phyloP scores from a whole-genome alignment of 306 rosid genomes.

The Castanea mollissima region DNA sequence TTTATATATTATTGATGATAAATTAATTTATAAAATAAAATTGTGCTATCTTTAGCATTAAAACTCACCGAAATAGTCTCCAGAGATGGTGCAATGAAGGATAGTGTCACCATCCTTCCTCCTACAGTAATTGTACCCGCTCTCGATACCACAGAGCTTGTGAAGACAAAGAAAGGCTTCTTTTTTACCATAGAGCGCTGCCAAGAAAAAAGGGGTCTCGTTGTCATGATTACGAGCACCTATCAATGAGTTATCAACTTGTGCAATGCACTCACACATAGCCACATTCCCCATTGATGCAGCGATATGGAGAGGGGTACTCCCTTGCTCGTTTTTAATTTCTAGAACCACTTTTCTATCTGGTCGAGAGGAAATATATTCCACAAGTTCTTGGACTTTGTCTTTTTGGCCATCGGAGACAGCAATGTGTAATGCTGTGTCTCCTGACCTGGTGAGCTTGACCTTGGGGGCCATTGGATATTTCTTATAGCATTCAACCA shows the following conservation, averaged over 20 bases:
- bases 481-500: not conserved
- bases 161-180: conserved; percentile 44
- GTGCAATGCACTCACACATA: conserved; percentile 38
- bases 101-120: conserved; percentile 43
- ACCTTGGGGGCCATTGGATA: conserved; percentile 4
- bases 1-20: too few species aligned
- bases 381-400: conserved; percentile 19
- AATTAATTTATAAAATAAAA: too few species aligned
- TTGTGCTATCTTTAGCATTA: too few species aligned
- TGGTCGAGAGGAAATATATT: fast-evolving
- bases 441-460: conserved; percentile 37
- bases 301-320: conserved; percentile 47
- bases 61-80: conserved; percentile 34
- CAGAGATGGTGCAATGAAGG: conserved; percentile 47
- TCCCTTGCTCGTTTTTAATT: conserved; percentile 15
- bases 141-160: not conserved
- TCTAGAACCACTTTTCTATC: not conserved
- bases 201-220: conserved; percentile 58
- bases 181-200: conserved; percentile 41
- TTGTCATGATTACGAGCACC: conserved; percentile 24
- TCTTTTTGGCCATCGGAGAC: conserved; percentile 35
- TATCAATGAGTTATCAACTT: not conserved
- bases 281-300: conserved; percentile 32
- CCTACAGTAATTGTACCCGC: conserved; percentile 15
- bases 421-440: conserved; percentile 55